Conservation (phyloP, 1,139 yeast species). For the Torulaspora globosa region DNA sequence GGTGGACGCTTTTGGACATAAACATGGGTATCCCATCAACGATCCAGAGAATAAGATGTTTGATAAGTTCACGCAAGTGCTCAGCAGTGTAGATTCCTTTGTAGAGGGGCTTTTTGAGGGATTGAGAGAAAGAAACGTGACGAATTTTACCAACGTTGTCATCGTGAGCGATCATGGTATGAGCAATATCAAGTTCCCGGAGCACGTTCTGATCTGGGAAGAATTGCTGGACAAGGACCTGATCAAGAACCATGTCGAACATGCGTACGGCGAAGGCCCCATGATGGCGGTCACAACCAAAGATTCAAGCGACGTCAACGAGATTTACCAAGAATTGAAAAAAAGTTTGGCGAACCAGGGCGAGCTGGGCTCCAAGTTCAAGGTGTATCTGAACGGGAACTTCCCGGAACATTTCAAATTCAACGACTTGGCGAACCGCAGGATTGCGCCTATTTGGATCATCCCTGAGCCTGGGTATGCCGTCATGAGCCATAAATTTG, state of each 20-base stretch:
- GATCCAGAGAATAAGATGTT: conserved; percentile 33
- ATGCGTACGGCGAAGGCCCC: conserved; percentile 19
- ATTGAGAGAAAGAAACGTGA: conserved; percentile 51
- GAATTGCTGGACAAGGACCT: conserved; percentile 14
- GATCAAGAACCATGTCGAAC: conserved; percentile 10
- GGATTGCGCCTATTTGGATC: conserved; percentile 83
- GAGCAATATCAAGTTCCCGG: conserved; percentile 45
- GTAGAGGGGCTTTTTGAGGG: conserved; percentile 49
- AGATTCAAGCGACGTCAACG: conserved; percentile 13
- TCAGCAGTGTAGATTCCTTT: conserved; percentile 62
- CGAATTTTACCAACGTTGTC: conserved; percentile 64
- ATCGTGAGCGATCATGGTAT: conserved; percentile 90
- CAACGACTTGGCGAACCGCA: conserved; percentile 49
- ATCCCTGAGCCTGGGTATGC: conserved; percentile 80
- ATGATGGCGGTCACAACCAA: conserved; percentile 15
- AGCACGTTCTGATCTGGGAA: conserved; percentile 19
- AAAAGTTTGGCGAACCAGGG: conserved; percentile 10
- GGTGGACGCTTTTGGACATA: conserved; percentile 72
- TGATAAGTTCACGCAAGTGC: conserved; percentile 51
- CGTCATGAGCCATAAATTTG: conserved; percentile 58
- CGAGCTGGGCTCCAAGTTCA: conserved; percentile 38
- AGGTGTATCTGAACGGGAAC: conserved; percentile 53
- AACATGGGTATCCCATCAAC: conserved; percentile 44
- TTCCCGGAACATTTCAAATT: conserved; percentile 64
- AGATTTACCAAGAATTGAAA: conserved; percentile 17